These are phyloP conservation scores for Aspergillus affinis DNA, from an alignment of 495 filamentous ascomycete species.

Conservation along the genomic window DNA sequence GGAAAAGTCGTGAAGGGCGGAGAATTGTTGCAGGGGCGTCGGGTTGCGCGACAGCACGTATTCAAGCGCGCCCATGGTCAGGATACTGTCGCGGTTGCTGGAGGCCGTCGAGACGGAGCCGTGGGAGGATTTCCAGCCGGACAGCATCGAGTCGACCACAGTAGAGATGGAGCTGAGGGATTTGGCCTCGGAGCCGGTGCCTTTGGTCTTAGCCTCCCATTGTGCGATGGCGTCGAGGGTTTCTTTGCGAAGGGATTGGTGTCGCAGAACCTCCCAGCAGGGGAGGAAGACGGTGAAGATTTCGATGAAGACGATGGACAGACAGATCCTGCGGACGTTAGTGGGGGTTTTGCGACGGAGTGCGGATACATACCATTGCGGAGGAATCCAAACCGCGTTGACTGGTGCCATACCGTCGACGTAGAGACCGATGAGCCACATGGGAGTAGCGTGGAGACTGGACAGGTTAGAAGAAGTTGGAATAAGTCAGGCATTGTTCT, in stretches of 20 bases:
- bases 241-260: constrained; percentile 44
- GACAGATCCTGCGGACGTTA: constrained; percentile 45
- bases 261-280: constrained; percentile 53
- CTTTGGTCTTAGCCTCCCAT: constrained; percentile 35
- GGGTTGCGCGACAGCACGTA: constrained; percentile 56
- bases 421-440: constrained; percentile 65
- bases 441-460: constrained; percentile 62
- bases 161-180: constrained; percentile 32
- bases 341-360: not conserved
- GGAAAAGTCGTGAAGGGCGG: constrained; percentile 62
- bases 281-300: constrained; percentile 55
- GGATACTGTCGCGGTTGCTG: constrained; percentile 40
- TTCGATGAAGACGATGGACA: constrained; percentile 54
- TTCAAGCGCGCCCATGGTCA: constrained; percentile 61
- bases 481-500: constrained; percentile 4
- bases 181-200: constrained; percentile 21
- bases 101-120: constrained; percentile 26
- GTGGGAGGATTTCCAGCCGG: constrained; percentile 33
- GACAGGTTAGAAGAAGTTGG: constrained; percentile 6
- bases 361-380: constrained; percentile 51
- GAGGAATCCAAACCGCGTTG: constrained; percentile 53
- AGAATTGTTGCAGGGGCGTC: constrained; percentile 56
- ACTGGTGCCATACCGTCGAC: constrained; percentile 54
- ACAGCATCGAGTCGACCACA: constrained; percentile 35
- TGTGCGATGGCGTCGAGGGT: constrained; percentile 37